Percentiles rank a stretch among this genome's conserved stretches.
phyloP scores from a whole-genome alignment of 495 filamentous ascomycete species.

The Penicillium chermesinum region DNA sequence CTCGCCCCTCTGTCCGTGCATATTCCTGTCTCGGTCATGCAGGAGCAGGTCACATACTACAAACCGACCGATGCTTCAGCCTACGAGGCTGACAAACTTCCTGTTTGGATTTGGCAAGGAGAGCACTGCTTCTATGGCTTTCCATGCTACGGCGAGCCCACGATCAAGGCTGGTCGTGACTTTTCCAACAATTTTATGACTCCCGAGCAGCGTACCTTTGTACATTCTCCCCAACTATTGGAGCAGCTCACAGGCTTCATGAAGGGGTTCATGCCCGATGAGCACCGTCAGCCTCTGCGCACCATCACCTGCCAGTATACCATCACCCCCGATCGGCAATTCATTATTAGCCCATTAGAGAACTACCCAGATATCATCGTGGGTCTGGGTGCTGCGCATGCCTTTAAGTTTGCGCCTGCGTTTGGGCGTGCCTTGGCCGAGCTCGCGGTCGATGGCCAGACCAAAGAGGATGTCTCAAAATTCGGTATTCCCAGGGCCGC shows the following conservation, averaged over 20 bases:
- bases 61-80: slow-evolving; percentile 16
- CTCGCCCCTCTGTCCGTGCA: slow-evolving; percentile 20
- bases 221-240: slow-evolving; percentile 20
- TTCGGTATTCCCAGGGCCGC: slow-evolving; percentile 7
- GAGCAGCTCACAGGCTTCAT: slow-evolving; percentile 19
- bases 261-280: slow-evolving; percentile 19
- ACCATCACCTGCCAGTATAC: slow-evolving; percentile 28
- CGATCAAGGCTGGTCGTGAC: slow-evolving; percentile 28
- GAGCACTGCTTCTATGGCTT: slow-evolving; percentile 24
- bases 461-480: slow-evolving; percentile 26
- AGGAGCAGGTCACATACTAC: slow-evolving; percentile 30
- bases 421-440: slow-evolving; percentile 27
- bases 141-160: slow-evolving; percentile 25
- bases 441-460: slow-evolving; percentile 25
- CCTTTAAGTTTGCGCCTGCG: slow-evolving; percentile 29
- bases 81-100: slow-evolving; percentile 17
- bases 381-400: slow-evolving; percentile 26
- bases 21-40: slow-evolving; percentile 27
- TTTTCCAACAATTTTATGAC: slow-evolving; percentile 25
- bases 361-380: slow-evolving; percentile 23
- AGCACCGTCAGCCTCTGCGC: slow-evolving; percentile 20
- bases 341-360: slow-evolving; percentile 24
- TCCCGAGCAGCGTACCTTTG: slow-evolving; percentile 25
- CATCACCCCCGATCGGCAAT: slow-evolving; percentile 26
- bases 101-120: slow-evolving; percentile 27